Conservation (phyloP, 73 alveolate species). For the Symbiodinium natans region DNA sequence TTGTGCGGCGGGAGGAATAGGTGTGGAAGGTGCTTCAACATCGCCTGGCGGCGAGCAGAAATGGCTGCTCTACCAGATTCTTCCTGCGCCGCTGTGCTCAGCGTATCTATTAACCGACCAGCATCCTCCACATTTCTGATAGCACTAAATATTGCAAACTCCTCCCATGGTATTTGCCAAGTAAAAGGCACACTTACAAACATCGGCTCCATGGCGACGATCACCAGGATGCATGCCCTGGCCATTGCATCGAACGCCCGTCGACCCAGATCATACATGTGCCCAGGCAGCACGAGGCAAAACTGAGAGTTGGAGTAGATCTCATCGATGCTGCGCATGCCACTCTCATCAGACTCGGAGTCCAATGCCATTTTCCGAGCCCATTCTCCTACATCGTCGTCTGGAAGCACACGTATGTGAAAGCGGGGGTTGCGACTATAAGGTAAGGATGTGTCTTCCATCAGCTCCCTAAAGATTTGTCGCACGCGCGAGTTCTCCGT, state of each 20-base stretch:
- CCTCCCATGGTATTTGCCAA: slow-evolving; percentile 72
- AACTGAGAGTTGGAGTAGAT: slow-evolving; percentile 41
- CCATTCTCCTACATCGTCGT: slow-evolving; percentile 25
- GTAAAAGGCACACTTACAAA: slow-evolving; percentile 68
- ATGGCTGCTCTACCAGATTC: slow-evolving; percentile 46
- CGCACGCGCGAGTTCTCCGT: slow-evolving; percentile 64
- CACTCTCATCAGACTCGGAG: neutral
- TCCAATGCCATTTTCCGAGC: slow-evolving; percentile 43
- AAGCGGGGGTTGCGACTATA: neutral
- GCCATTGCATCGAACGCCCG: slow-evolving; percentile 86
- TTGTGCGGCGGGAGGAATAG: slow-evolving; percentile 42
- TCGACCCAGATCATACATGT: slow-evolving; percentile 60
- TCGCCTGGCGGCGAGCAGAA: neutral
- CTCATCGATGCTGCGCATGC: slow-evolving; percentile 21
- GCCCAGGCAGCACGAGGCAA: slow-evolving; percentile 69
- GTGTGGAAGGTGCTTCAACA: slow-evolving; percentile 11
- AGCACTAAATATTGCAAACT: slow-evolving; percentile 31
- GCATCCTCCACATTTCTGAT: slow-evolving; percentile 39
- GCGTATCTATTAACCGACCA: neutral
- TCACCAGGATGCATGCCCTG: slow-evolving; percentile 49
- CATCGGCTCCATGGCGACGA: slow-evolving; percentile 55
- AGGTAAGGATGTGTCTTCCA: neutral
- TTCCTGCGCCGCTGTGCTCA: neutral
- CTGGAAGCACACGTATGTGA: slow-evolving; percentile 11
- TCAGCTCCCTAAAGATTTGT: neutral